phyloP scores from a whole-genome alignment of 106 monocot species.

The Acanthochlamys bracteata region DNA sequence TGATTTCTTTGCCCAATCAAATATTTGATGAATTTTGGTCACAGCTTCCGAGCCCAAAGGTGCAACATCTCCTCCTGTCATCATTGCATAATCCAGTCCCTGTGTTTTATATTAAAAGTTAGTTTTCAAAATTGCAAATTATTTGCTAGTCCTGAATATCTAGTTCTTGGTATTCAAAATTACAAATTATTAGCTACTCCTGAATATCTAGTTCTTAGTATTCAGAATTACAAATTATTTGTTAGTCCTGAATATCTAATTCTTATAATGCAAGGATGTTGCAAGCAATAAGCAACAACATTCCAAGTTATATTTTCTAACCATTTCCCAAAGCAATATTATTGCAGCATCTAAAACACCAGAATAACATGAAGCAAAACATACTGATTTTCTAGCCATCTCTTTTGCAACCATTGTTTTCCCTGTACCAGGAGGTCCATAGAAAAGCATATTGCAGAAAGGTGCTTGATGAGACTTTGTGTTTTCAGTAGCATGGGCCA shows the following conservation, averaged over 20 bases:
- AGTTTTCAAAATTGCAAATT: neutral
- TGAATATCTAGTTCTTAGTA: no score
- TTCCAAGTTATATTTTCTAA: no score
- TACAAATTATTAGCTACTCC: no score
- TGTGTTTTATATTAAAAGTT: slow-evolving; percentile 9
- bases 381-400: slow-evolving; percentile 92
- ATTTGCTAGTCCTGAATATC: no score
- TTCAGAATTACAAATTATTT: no score
- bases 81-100: slow-evolving; percentile 99
- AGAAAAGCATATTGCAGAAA: slow-evolving; percentile 95
- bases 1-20: slow-evolving; percentile 96
- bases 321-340: no score
- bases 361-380: neutral
- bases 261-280: no score
- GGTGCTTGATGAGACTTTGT: slow-evolving; percentile 94
- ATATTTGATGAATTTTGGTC: slow-evolving; percentile 94
- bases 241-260: no score
- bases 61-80: slow-evolving; percentile 98
- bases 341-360: neutral
- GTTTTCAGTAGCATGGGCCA: slow-evolving; percentile 84
- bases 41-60: slow-evolving; percentile 92
- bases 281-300: no score
- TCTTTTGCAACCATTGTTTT: slow-evolving; percentile 92
- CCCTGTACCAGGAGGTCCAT: slow-evolving; percentile 92
- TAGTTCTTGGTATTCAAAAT: no score